Evolutionary conservation across 129 eudicot species (phyloP).

Genomic region (Artemisia tridentata): DNA sequence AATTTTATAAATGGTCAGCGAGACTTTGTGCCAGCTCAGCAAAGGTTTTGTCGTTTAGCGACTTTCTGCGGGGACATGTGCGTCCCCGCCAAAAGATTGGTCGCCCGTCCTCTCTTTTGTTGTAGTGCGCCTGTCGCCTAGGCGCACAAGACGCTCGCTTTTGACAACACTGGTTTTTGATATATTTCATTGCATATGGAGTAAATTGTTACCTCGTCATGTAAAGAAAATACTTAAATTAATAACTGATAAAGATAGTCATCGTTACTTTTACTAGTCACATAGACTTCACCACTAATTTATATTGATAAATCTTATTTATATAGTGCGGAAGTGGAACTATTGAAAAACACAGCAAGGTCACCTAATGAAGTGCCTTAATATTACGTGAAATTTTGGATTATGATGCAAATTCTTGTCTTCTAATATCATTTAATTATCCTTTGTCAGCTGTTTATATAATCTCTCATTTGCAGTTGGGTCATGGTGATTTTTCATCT

Average conservation of each 20-base stretch:
- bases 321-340: not conserved
- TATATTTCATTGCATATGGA: slow-evolving; percentile 11
- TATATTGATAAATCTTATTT: slow-evolving; percentile 13
- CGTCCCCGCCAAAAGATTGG: too few species aligned
- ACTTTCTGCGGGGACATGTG: too few species aligned
- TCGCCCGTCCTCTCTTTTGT: too few species aligned
- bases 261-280: too few species aligned
- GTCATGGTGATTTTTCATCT: slow-evolving; percentile 97
- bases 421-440: not conserved
- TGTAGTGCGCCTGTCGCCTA: too few species aligned
- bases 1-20: too few species aligned
- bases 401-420: not conserved
- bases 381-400: not conserved
- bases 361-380: slow-evolving; percentile 16
- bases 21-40: too few species aligned
- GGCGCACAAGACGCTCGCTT: too few species aligned
- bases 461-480: slow-evolving; percentile 55
- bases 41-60: too few species aligned
- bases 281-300: slow-evolving; percentile 1
- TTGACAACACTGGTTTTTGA: too few species aligned
- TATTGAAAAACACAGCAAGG: slow-evolving; percentile 14
- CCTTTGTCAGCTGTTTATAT: slow-evolving; percentile 1
- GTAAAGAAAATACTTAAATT: not conserved
- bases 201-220: slow-evolving; percentile 17
- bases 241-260: slow-evolving; percentile 3